Conservation (phyloP, 768 basidiomycete species). For the Saitozyma podzolica region DNA sequence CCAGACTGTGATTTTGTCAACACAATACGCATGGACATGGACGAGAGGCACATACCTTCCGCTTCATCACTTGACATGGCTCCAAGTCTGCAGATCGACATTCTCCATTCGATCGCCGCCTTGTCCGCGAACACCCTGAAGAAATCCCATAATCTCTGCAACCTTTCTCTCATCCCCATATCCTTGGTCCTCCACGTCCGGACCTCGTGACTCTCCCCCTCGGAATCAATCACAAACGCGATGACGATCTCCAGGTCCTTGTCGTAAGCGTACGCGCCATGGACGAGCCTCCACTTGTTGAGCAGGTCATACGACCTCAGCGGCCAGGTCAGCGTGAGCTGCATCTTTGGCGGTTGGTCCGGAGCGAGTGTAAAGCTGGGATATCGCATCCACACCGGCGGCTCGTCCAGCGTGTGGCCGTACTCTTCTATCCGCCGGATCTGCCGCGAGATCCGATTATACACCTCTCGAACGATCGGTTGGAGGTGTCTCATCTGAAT, state of each 20-base stretch:
- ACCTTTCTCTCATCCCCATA: neutral
- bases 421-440: constrained; percentile 15
- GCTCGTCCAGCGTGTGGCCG: neutral
- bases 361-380: constrained; percentile 34
- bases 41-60: constrained; percentile 18
- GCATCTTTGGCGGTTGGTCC: constrained; percentile 17
- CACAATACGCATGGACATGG: neutral
- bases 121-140: constrained; percentile 9
- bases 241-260: constrained; percentile 11
- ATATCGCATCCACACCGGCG: constrained; percentile 9
- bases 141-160: constrained; percentile 16
- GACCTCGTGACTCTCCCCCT: constrained; percentile 29
- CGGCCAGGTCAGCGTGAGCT: constrained; percentile 36
- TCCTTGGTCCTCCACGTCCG: constrained; percentile 15
- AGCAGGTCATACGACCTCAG: constrained; percentile 38
- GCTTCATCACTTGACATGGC: constrained; percentile 20
- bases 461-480: constrained; percentile 25
- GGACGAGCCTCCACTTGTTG: constrained; percentile 26
- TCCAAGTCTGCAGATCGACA: constrained; percentile 17
- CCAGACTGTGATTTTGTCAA: constrained; percentile 19
- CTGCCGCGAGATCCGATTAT: constrained; percentile 23
- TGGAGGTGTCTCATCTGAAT: constrained; percentile 8
- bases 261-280: constrained; percentile 22
- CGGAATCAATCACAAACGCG: constrained; percentile 29
- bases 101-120: constrained; percentile 22